Conservation (phyloP, 306 rosid species). For the Trichosanthes truncata region DNA sequence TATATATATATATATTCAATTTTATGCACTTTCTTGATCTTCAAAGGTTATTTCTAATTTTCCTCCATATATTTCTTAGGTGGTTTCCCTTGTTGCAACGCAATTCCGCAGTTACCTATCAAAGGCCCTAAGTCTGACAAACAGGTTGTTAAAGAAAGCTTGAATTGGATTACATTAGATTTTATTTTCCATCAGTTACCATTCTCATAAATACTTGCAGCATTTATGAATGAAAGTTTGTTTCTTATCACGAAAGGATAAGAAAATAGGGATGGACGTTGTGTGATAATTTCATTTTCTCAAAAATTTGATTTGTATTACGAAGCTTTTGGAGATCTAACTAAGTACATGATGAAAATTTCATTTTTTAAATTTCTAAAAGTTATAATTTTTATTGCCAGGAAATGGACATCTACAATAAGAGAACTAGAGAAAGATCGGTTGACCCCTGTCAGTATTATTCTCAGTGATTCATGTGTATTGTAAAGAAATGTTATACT, state of each 20-base stretch:
- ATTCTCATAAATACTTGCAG: background rate
- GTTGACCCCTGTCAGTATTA: constrained; percentile 71
- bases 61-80: constrained; percentile 27
- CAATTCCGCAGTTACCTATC: constrained; percentile 79
- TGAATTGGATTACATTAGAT: background rate
- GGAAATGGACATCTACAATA: constrained; percentile 81
- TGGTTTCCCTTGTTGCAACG: constrained; percentile 68
- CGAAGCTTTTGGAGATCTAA: background rate
- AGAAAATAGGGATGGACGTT: background rate
- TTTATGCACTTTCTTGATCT: background rate
- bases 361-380: background rate
- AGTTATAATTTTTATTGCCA: constrained; percentile 27
- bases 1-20: constrained; percentile 4
- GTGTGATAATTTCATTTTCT: background rate
- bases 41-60: background rate
- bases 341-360: background rate
- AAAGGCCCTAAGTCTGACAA: constrained; percentile 67
- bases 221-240: background rate
- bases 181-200: background rate
- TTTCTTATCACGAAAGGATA: background rate
- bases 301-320: background rate
- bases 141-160: constrained; percentile 46
- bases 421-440: constrained; percentile 77
- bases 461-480: background rate
- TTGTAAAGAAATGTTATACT: background rate